Percentiles rank a stretch among this genome's conserved stretches.
phyloP scores from a whole-genome alignment of 306 rosid species.

The Citrullus amarus region DNA sequence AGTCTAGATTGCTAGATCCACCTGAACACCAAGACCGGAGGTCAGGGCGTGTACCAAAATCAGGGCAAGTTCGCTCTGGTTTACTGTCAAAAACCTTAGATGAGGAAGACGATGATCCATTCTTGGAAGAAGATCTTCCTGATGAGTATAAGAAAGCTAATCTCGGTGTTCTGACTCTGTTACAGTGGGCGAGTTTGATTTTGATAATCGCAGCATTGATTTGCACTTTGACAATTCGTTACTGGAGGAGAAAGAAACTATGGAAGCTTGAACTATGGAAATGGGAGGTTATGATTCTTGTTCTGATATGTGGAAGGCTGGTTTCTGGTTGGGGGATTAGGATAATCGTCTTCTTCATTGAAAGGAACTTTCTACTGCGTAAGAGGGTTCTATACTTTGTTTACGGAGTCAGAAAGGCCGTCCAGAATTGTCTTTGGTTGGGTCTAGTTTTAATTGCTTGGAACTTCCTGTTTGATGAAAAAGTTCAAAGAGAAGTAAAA shows the following conservation, averaged over 20 bases:
- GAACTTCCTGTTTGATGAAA: conserved; percentile 61
- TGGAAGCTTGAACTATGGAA: conserved; percentile 66
- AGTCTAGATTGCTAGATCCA: conserved; percentile 74
- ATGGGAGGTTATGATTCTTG: conserved; percentile 75
- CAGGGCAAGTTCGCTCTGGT: conserved; percentile 58
- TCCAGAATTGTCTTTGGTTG: conserved; percentile 71
- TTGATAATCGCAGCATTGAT: conserved; percentile 34
- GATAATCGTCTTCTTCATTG: conserved; percentile 47
- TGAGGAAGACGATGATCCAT: conserved; percentile 75
- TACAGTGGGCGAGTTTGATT: conserved; percentile 66
- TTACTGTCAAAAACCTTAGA: conserved; percentile 24
- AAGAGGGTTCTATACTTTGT: conserved; percentile 72
- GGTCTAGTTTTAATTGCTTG: conserved; percentile 73
- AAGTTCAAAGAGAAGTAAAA: conserved; percentile 48
- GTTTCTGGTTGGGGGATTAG: conserved; percentile 72
- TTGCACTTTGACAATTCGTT: conserved; percentile 27
- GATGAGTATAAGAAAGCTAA: conserved; percentile 30
- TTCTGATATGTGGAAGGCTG: conserved; percentile 69
- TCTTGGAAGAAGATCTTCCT: conserved; percentile 58
- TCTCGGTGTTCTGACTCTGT: conserved; percentile 26
- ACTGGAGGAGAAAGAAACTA: conserved; percentile 23
- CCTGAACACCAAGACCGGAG: conserved; percentile 36
- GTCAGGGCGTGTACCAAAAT: conserved; percentile 30
- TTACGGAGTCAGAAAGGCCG: conserved; percentile 61
- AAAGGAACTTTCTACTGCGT: conserved; percentile 64